These are phyloP conservation scores for Scedosporium dehoogii DNA, from an alignment of 2,329 filamentous ascomycete species.

Conservation along the genomic window DNA sequence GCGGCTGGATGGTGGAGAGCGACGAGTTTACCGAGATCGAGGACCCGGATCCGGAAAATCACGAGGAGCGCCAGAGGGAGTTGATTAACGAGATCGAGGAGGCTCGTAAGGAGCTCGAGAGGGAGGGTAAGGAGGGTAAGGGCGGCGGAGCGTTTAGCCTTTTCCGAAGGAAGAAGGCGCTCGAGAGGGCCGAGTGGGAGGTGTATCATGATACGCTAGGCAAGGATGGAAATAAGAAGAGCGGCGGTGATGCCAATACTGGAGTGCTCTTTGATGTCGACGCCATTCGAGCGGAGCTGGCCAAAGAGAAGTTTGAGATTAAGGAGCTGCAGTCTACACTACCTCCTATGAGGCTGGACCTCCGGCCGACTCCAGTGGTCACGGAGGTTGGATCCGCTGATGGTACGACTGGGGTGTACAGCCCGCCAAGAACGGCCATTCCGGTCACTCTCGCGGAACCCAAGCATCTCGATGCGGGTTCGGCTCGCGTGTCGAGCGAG, in stretches of 20 bases:
- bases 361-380: slow-evolving; percentile 17
- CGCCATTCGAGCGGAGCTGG: slow-evolving; percentile 79
- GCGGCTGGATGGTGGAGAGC: slow-evolving; percentile 83
- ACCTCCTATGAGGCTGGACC: slow-evolving; percentile 76
- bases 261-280: slow-evolving; percentile 89
- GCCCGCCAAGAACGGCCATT: neutral
- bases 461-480: slow-evolving; percentile 22
- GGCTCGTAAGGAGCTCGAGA: slow-evolving; percentile 76
- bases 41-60: slow-evolving; percentile 91
- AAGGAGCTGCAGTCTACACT: slow-evolving; percentile 80
- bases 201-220: slow-evolving; percentile 65
- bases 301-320: slow-evolving; percentile 57
- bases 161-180: slow-evolving; percentile 74
- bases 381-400: neutral
- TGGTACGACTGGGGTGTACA: neutral
- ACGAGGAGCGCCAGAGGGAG: slow-evolving; percentile 76
- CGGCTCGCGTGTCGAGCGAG: slow-evolving; percentile 4
- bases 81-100: slow-evolving; percentile 96
- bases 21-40: slow-evolving; percentile 96
- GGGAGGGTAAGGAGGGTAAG: slow-evolving; percentile 59
- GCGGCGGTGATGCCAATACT: slow-evolving; percentile 31
- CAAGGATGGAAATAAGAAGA: slow-evolving; percentile 32
- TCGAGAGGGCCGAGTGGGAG: slow-evolving; percentile 84
- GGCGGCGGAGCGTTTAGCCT: slow-evolving; percentile 52
- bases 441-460: slow-evolving; percentile 24